phyloP scores from a whole-genome alignment of 257 asterid genomes.

The Cruciata laevipes region DNA sequence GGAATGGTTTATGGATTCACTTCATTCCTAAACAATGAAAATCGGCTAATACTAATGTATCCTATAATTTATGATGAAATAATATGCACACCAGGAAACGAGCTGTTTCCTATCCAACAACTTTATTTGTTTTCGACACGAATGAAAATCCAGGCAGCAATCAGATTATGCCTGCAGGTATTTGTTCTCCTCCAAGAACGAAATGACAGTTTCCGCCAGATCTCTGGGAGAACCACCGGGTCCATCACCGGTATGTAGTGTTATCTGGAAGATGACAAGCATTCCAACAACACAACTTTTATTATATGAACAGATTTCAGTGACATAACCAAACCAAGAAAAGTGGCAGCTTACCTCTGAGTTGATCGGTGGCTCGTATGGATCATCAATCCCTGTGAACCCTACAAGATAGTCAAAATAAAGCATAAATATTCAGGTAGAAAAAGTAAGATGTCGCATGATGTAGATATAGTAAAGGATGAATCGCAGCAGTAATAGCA shows the following conservation, averaged over 20 bases:
- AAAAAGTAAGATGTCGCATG: neutral
- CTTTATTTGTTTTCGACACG: neutral
- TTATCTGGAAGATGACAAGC: conserved; percentile 50
- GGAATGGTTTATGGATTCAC: neutral
- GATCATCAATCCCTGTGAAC: conserved; percentile 96
- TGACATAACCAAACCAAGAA: neutral
- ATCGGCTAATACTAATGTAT: neutral
- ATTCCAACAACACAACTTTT: neutral
- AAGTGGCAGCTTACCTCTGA: conserved; percentile 54
- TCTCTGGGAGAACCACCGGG: conserved; percentile 53
- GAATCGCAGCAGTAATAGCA: neutral
- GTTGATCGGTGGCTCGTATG: conserved; percentile 81
- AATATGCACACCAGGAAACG: conserved; percentile 13
- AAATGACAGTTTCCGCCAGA: conserved; percentile 62
- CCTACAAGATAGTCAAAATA: conserved; percentile 40
- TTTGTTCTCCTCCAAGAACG: conserved; percentile 66
- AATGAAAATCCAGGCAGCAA: neutral
- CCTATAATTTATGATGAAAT: conserved; percentile 1
- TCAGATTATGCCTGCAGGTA: conserved; percentile 50
- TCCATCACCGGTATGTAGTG: conserved; percentile 54
- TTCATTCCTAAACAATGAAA: neutral
- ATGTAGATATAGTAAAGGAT: neutral
- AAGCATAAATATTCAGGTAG: neutral
- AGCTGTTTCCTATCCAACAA: conserved; percentile 9
- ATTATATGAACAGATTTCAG: neutral